Evolutionary conservation across 1,284 basidiomycete genomes (phyloP).

Genomic region (Limonomyces culmigenus): DNA sequence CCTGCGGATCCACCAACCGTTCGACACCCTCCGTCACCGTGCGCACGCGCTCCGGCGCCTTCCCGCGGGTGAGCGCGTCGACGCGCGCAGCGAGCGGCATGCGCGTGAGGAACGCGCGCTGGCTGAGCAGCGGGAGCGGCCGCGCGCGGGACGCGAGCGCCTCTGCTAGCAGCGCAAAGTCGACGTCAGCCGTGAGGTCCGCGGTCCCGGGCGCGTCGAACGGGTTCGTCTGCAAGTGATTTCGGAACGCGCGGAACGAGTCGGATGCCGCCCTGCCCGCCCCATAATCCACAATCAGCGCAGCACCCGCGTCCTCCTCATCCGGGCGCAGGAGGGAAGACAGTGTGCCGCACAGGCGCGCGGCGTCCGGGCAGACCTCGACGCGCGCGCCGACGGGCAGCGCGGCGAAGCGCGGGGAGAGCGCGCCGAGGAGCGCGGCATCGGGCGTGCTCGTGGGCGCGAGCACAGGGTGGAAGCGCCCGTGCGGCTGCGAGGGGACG

Average conservation of each 20-base stretch:
- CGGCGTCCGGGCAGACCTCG: slow-evolving; percentile 68
- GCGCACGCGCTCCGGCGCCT: slow-evolving; percentile 24
- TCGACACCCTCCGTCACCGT: slow-evolving; percentile 29
- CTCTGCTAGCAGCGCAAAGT: slow-evolving; percentile 81
- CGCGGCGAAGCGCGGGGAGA: slow-evolving; percentile 51
- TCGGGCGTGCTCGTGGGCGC: no score
- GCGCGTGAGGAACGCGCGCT: slow-evolving; percentile 38
- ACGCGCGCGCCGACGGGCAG: slow-evolving; percentile 55
- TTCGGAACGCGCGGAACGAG: slow-evolving; percentile 82
- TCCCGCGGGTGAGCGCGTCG: slow-evolving; percentile 27
- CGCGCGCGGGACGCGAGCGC: slow-evolving; percentile 33
- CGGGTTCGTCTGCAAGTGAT: slow-evolving; percentile 75
- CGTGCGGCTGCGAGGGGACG: background rate
- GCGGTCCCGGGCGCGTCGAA: slow-evolving; percentile 78
- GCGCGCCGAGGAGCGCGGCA: slow-evolving; percentile 52
- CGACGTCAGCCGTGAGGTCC: slow-evolving; percentile 92
- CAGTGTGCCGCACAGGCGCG: no score
- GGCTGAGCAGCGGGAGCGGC: slow-evolving; percentile 35
- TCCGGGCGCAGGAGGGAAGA: no score
- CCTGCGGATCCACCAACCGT: slow-evolving; percentile 38
- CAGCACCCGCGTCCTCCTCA: slow-evolving; percentile 49
- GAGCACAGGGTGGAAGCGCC: no score
- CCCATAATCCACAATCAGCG: slow-evolving; percentile 86
- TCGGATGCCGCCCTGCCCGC: slow-evolving; percentile 51
- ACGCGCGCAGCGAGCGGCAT: slow-evolving; percentile 43